Base-by-base conservation (phyloP, 257 asterid species). In the Primulina huaijiensis region DNA sequence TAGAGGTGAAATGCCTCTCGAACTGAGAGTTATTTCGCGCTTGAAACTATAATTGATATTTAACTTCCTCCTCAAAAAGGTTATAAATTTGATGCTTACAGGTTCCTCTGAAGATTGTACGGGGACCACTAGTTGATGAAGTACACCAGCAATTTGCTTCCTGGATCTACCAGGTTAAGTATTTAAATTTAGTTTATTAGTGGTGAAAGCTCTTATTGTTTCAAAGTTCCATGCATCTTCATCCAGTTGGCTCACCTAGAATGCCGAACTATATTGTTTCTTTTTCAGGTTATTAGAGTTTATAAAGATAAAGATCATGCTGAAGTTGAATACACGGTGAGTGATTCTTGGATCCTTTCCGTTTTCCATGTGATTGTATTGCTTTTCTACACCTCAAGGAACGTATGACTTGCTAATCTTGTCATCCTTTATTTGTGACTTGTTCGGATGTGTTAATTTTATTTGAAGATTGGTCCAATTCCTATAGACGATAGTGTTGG, bases 291-390 rank as follows among this genome's bases (percentile, higher is more conserved):
- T 34, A 76, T 74, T 65, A 83, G 97, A 84, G 90, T 89, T 71
- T 89, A 83, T 86, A 87, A 85, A 77, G 87, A 86, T 65, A 91
- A 87, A 76, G 95, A 87, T 50, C 97, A 91, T 62, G 97, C 91
- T 74, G 97, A 91, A 76, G 82, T 89, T 58, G 97, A 91, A 81
- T 91, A 77, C 75, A 91, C 96, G 53, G 97, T 91, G 69, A 80
- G 92, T 80, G 68, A 34, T 78, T 72, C 71, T 37, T 37, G 55
- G 16, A 11, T 23, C 21, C 53, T 46, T 55, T 29, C 20, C 34
- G 3, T 34, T 62, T 12, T 63, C 57, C 7, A 12, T 10, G 27
- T 29, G 33, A 23, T 55, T 63, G 43, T 16, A 38, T 33, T 27
- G 10, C 27, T 12, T 29, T 29, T 12, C 60, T 38, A 30, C 27